A percentile compares a stretch with the other conserved stretches of the same genome.
Conservation (phyloP, 2,329 filamentous ascomycete species). For the Bipolaris sorokiniana region DNA sequence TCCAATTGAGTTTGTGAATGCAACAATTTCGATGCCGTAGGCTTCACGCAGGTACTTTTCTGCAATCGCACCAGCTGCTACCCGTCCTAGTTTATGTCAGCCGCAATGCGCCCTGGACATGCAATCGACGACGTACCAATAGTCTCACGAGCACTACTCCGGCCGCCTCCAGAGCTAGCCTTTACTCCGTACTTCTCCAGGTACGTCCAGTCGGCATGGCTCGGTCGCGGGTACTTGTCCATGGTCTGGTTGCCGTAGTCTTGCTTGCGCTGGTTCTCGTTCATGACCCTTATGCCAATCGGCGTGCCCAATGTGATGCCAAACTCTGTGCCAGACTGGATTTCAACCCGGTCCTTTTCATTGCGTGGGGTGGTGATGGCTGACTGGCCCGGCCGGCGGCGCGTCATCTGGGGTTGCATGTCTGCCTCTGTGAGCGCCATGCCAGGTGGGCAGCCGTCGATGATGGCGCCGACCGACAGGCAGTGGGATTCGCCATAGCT, state of each 20-base stretch:
- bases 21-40: constrained; percentile 87
- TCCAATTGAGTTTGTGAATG: constrained; percentile 87
- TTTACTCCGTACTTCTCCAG: constrained; percentile 96
- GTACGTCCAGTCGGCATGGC: constrained; percentile 96
- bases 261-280: constrained; percentile 89
- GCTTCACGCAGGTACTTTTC: constrained; percentile 87
- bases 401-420: constrained; percentile 94
- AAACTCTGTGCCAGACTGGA: constrained; percentile 90
- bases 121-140: constrained; percentile 64
- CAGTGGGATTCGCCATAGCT: constrained; percentile 89
- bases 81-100: constrained; percentile 64
- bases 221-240: constrained; percentile 87
- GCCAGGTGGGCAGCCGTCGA: constrained; percentile 89
- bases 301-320: constrained; percentile 90
- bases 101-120: background rate
- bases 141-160: constrained; percentile 92
- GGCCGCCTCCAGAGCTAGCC: constrained; percentile 85
- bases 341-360: constrained; percentile 89
- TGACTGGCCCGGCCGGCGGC: constrained; percentile 86
- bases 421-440: constrained; percentile 83
- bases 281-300: constrained; percentile 84
- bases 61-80: constrained; percentile 88
- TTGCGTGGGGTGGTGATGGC: constrained; percentile 89
- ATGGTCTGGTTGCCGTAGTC: constrained; percentile 92
- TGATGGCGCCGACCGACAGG: constrained; percentile 89